Evolutionary conservation across 257 asterid species (phyloP).

Genomic region (Solanum okadae): DNA sequence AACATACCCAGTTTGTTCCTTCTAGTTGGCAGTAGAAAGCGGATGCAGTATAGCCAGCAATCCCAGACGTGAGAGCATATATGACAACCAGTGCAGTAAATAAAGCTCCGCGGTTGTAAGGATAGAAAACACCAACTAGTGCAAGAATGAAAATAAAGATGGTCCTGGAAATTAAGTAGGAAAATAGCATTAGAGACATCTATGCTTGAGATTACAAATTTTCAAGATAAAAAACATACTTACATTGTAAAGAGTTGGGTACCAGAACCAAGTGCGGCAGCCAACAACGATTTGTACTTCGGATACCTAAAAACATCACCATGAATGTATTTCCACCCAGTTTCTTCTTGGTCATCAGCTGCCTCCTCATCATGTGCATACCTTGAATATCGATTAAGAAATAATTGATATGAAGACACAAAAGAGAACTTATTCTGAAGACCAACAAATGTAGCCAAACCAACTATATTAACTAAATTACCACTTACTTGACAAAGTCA

Average conservation of each 20-base stretch:
- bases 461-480: not conserved
- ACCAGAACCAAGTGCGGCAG: constrained; percentile 48
- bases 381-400: constrained; percentile 6
- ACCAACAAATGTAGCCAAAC: not conserved
- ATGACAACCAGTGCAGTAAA: constrained; percentile 38
- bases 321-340: constrained; percentile 8
- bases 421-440: not conserved
- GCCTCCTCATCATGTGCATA: constrained; percentile 51
- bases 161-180: constrained; percentile 15
- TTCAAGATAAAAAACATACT: constrained; percentile 9
- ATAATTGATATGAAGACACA: not conserved
- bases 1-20: constrained; percentile 47
- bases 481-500: not conserved
- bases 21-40: constrained; percentile 48
- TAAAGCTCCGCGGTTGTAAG: constrained; percentile 46
- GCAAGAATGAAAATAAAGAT: constrained; percentile 29
- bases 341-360: not conserved
- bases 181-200: not conserved
- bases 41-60: constrained; percentile 40
- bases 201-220: not conserved
- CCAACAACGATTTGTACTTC: constrained; percentile 35
- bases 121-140: constrained; percentile 45
- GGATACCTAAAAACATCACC: constrained; percentile 61
- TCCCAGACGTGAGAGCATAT: constrained; percentile 44
- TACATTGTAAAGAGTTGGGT: constrained; percentile 46